phyloP scores from a whole-genome alignment of 805 yeast species.

The Candida nitratophila region DNA sequence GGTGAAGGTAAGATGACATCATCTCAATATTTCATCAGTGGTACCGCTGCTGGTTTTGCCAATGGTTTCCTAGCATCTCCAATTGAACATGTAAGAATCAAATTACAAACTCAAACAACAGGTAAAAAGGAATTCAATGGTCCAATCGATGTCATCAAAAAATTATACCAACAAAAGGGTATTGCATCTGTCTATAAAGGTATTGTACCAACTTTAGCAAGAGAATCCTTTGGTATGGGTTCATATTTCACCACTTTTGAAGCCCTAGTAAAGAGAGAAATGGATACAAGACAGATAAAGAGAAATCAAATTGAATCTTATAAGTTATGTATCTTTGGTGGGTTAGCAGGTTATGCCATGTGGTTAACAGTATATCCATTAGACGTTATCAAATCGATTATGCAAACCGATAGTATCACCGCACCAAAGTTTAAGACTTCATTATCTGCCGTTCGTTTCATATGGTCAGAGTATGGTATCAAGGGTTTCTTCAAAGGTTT shows the following conservation, averaged over 20 bases:
- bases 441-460: conserved; percentile 48
- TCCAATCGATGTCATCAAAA: conserved; percentile 63
- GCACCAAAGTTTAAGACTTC: conserved; percentile 55
- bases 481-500: conserved; percentile 88
- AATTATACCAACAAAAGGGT: conserved; percentile 50
- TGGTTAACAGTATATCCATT: conserved; percentile 85
- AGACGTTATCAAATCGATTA: conserved; percentile 83
- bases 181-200: conserved; percentile 61
- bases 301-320: conserved; percentile 82
- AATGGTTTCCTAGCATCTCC: conserved; percentile 89
- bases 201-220: conserved; percentile 66
- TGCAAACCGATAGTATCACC: conserved; percentile 67
- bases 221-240: conserved; percentile 89
- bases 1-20: conserved; percentile 41
- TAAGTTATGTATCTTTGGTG: conserved; percentile 84
- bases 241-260: conserved; percentile 86
- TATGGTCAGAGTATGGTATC: conserved; percentile 53
- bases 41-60: conserved; percentile 88
- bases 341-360: conserved; percentile 81
- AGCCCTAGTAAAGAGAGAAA: conserved; percentile 68
- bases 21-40: conserved; percentile 71
- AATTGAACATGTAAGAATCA: conserved; percentile 89
- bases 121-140: conserved; percentile 50
- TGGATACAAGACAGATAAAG: conserved; percentile 33
- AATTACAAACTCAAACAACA: conserved; percentile 80